phyloP scores from a whole-genome alignment of 257 asterid genomes.

The Agastache rugosa region DNA sequence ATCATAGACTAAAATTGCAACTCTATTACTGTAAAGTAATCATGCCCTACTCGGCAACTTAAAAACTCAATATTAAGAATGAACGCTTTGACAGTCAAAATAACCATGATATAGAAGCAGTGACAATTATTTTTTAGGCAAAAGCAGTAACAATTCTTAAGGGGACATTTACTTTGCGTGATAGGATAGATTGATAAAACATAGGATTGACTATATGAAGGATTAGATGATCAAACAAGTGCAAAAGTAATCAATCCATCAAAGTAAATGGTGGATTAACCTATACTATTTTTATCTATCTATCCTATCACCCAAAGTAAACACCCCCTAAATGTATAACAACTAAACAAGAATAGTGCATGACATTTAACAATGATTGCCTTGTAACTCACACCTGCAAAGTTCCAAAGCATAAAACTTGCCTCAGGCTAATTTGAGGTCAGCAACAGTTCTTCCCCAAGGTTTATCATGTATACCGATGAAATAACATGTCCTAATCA shows the following conservation, averaged over 20 bases:
- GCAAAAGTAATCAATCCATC: too few relatives aligned
- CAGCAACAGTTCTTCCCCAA: slow-evolving; percentile 3
- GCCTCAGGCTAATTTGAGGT: neutral
- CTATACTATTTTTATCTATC: too few relatives aligned
- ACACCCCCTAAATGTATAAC: neutral
- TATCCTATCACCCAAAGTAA: too few relatives aligned
- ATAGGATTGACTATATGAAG: too few relatives aligned
- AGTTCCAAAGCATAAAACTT: neutral
- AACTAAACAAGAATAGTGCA: neutral
- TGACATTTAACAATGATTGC: neutral
- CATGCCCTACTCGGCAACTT: neutral
- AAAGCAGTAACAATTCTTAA: neutral
- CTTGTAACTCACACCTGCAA: slow-evolving; percentile 1
- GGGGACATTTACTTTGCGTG: too few relatives aligned
- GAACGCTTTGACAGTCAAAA: neutral
- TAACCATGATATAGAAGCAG: neutral
- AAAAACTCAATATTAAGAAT: neutral
- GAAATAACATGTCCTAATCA: too few relatives aligned
- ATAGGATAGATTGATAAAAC: too few relatives aligned
- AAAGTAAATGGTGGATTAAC: too few relatives aligned
- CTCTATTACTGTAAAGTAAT: neutral
- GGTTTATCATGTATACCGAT: neutral
- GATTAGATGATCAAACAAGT: too few relatives aligned
- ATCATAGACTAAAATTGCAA: neutral
- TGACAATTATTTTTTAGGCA: neutral